Base-by-base conservation (phyloP, 78 protist species). In the Cavenderia fasciculata region DNA sequence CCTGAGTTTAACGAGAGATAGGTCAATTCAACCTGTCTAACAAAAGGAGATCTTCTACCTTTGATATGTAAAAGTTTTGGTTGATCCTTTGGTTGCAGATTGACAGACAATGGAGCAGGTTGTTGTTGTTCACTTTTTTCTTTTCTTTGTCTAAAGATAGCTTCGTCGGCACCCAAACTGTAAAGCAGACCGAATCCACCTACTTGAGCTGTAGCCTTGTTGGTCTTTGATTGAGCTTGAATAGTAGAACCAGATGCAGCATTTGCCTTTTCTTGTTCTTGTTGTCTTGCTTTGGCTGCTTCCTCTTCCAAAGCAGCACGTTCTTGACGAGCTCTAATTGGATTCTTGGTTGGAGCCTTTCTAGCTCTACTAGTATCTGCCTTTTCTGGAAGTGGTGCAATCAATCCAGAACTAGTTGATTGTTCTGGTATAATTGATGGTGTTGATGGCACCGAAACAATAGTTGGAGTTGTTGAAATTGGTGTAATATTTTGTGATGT, bases 31-130 rank as follows among this genome's bases (percentile, higher is more conserved):
- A 92, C 95, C 25, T 92, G 95, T n/a, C 86, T 47, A 25, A 86
- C 88, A 41, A 92, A 92, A 43, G 88, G 86, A 19, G 86, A 84
- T 52, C 95, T 69, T 74, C 91, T 71, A 47, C 95, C 95, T 34
- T 92, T 92, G 31, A 92, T 73, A 47, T 92, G 95, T 12, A 74
- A 33, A 0, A 92, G 70, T 51, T 86, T 92, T 31, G 95, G 87
- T 59, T 62, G 85, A 51, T 92, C 88, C 31, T 92, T 92, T 46
- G 94, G 94, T 70, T 71, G 74, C 12, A 63, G 16, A 72, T 74
- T 86, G 4, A 74, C n/a, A 21, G 89, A 40, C 1, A 66, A 65
- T 2, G 56, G n/a, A 2, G 73, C 18, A 19, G 7, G 38, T 8
- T 18, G 29, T 36, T 54, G 59, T 19, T 49, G 46, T 29, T 18